Percentiles rank a stretch among this genome's conserved stretches.
Conservation (phyloP, 2,329 filamentous ascomycete species). For the Aspergillus proliferans region DNA sequence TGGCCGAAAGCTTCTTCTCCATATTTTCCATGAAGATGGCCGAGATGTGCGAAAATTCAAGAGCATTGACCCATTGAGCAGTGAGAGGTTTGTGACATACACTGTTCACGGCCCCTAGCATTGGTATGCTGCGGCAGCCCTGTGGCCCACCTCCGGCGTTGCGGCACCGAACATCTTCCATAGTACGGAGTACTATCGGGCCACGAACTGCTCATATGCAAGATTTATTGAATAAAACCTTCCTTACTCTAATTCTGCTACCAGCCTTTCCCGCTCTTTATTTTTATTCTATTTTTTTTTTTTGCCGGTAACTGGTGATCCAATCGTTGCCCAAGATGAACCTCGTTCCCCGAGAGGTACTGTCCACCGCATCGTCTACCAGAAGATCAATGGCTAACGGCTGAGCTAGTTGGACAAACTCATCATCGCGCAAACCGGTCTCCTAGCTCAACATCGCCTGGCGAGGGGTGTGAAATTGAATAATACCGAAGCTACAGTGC, state of each 20-base stretch:
- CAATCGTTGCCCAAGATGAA: neutral
- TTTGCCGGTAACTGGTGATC: neutral
- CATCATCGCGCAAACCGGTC: conserved; percentile 74
- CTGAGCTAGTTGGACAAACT: conserved; percentile 78
- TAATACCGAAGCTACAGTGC: conserved; percentile 72
- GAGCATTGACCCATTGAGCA: too few species aligned
- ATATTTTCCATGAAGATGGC: neutral
- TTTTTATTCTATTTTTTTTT: neutral
- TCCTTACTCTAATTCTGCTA: too few species aligned
- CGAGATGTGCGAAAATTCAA: neutral
- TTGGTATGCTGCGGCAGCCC: neutral
- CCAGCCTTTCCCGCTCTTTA: too few species aligned
- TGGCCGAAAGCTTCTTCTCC: neutral
- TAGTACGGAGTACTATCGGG: neutral
- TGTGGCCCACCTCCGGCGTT: neutral
- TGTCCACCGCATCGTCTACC: neutral
- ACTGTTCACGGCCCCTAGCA: neutral
- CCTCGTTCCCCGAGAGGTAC: neutral
- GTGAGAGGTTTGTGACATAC: neutral
- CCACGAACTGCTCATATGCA: neutral
- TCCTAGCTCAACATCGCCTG: conserved; percentile 74
- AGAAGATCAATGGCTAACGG: neutral
- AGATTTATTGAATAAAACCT: neutral
- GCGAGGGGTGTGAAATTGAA: conserved; percentile 79
- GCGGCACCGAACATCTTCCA: neutral